These are phyloP conservation scores for Gypsophila paniculata DNA, from an alignment of 179 eudicot genomes.

Conservation along the genomic window DNA sequence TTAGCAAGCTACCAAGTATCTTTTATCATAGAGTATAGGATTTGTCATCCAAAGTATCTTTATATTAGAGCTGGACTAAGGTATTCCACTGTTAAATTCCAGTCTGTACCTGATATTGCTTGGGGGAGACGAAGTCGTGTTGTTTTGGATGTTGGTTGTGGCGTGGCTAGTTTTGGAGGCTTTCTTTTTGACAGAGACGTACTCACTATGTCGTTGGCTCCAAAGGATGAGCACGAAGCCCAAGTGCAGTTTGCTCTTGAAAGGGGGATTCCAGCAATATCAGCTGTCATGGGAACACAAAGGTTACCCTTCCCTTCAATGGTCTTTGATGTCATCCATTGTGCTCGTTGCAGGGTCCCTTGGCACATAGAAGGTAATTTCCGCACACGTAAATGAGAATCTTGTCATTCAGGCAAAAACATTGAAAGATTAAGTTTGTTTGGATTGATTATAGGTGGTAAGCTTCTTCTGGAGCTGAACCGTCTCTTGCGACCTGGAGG, in stretches of 20 bases:
- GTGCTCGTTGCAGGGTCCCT: slow-evolving; percentile 50
- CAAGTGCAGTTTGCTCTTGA: slow-evolving; percentile 49
- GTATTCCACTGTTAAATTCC: neutral
- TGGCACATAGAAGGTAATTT: slow-evolving; percentile 43
- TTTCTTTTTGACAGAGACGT: slow-evolving; percentile 44
- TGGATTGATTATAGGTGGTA: slow-evolving; percentile 32
- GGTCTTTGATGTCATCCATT: slow-evolving; percentile 42
- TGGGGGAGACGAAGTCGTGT: slow-evolving; percentile 42
- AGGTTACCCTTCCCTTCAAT: slow-evolving; percentile 39
- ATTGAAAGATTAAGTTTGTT: neutral
- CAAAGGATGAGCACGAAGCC: slow-evolving; percentile 50
- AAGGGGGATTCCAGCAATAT: slow-evolving; percentile 44
- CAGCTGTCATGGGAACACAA: slow-evolving; percentile 46
- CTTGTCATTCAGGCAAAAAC: neutral
- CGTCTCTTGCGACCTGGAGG: slow-evolving; percentile 52
- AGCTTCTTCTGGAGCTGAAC: slow-evolving; percentile 42
- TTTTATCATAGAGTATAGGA: too few relatives aligned
- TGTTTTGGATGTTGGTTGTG: slow-evolving; percentile 45
- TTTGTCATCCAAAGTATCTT: too few relatives aligned
- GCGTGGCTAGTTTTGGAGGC: slow-evolving; percentile 49
- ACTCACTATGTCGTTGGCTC: slow-evolving; percentile 42
- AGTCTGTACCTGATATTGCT: slow-evolving; percentile 36
- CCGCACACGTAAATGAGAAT: neutral
- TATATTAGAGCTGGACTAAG: neutral
- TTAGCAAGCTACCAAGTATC: too few relatives aligned